Percentiles rank a stretch among this genome's conserved stretches.
Evolutionary conservation across 2,329 filamentous ascomycete species (phyloP).

Genomic region (Geoglossum cookeanum): DNA sequence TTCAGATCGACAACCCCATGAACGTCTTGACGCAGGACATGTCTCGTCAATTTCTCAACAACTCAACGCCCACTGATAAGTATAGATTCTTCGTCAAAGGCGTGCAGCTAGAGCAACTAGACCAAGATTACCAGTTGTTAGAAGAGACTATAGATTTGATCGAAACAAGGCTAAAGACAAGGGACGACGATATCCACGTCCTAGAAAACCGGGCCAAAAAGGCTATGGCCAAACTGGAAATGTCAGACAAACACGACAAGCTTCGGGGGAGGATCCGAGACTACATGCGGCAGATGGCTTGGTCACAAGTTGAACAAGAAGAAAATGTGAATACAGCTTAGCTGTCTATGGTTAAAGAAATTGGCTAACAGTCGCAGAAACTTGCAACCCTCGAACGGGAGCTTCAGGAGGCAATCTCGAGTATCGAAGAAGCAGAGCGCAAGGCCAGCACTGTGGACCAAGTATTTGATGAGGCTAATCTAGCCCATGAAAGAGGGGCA

Average conservation of each 20-base stretch:
- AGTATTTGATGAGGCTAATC: slow-evolving; percentile 13
- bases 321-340: slow-evolving; percentile 31
- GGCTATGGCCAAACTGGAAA: slow-evolving; percentile 43
- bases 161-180: slow-evolving; percentile 40
- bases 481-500: slow-evolving; percentile 18
- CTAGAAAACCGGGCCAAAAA: slow-evolving; percentile 40
- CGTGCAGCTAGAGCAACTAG: slow-evolving; percentile 79
- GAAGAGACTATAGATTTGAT: slow-evolving; percentile 60
- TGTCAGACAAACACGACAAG: slow-evolving; percentile 45
- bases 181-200: slow-evolving; percentile 41
- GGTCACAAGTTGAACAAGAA: slow-evolving; percentile 66
- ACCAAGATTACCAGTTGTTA: slow-evolving; percentile 76
- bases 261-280: slow-evolving; percentile 42
- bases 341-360: slow-evolving; percentile 6
- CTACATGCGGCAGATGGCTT: slow-evolving; percentile 52
- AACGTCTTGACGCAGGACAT: slow-evolving; percentile 92
- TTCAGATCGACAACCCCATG: slow-evolving; percentile 93
- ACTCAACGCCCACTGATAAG: slow-evolving; percentile 63
- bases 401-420: slow-evolving; percentile 21
- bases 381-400: slow-evolving; percentile 15
- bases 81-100: slow-evolving; percentile 95
- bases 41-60: slow-evolving; percentile 79
- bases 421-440: slow-evolving; percentile 28
- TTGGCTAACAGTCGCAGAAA: slow-evolving; percentile 3
- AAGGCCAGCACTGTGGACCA: slow-evolving; percentile 26